These are phyloP conservation scores for Erucastrum elatum DNA, from an alignment of 345 rosid genomes.

Conservation along the genomic window DNA sequence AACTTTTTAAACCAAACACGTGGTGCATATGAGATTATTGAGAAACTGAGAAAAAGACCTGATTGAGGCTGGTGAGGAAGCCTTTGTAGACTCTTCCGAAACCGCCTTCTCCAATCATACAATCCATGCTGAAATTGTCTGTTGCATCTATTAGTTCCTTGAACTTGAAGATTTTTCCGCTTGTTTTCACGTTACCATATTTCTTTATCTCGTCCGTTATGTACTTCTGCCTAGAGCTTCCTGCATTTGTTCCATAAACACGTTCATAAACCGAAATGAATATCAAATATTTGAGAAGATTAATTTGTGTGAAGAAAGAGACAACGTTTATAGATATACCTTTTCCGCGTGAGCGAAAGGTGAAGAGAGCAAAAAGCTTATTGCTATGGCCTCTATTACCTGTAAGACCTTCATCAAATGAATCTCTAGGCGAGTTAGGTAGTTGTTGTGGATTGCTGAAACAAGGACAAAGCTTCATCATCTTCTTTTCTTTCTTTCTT, in stretches of 20 bases:
- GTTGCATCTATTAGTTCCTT: conserved; percentile 56
- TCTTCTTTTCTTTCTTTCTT: neutral
- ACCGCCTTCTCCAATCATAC: conserved; percentile 69
- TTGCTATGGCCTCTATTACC: conserved; percentile 35
- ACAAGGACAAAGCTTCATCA: conserved; percentile 45
- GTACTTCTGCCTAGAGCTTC: conserved; percentile 43
- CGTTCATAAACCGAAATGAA: conserved; percentile 1
- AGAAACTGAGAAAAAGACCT: conserved; percentile 33
- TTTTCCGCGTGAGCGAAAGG: conserved; percentile 33
- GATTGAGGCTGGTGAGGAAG: conserved; percentile 39
- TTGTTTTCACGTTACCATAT: conserved; percentile 42
- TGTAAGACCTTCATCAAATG: conserved; percentile 41
- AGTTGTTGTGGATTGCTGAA: conserved; percentile 24
- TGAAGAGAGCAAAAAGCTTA: conserved; percentile 34
- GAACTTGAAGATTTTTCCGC: conserved; percentile 44
- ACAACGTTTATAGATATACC: no score
- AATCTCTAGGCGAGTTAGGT: conserved; percentile 35
- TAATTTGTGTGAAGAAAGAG: no score
- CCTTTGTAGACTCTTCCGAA: conserved; percentile 65
- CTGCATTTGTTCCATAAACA: conserved; percentile 35
- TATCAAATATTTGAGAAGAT: neutral
- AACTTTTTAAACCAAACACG: neutral
- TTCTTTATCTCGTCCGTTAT: conserved; percentile 53
- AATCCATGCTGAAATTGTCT: conserved; percentile 48
- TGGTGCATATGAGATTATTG: neutral